Percentiles rank a stretch among this genome's conserved stretches.
Evolutionary conservation across 768 basidiomycete genomes (phyloP).

Genomic region (Boletus barrowsii): DNA sequence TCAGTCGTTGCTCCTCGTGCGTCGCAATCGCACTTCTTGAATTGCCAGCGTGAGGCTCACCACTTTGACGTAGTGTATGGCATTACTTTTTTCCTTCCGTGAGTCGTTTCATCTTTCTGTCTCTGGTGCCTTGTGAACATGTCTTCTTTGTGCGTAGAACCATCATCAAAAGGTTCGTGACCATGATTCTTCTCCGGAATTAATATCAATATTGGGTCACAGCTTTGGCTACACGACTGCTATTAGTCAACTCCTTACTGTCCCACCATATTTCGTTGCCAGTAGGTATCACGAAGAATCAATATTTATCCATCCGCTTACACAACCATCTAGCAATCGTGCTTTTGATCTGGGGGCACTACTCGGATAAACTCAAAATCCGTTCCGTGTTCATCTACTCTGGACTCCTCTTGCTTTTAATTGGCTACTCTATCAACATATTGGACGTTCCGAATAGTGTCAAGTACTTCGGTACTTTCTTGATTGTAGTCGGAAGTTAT

Average conservation of each 20-base stretch:
- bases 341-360: constrained; percentile 50
- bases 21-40: constrained; percentile 21
- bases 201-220: constrained; percentile 1
- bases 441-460: constrained; percentile 47
- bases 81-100: constrained; percentile 70
- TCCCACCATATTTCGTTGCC: constrained; percentile 64
- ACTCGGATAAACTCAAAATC: constrained; percentile 53
- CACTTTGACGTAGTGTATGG: constrained; percentile 50
- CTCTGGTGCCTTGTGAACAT: not conserved
- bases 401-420: constrained; percentile 46
- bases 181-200: not conserved
- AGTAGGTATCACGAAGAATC: constrained; percentile 39
- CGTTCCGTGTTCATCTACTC: constrained; percentile 59
- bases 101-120: constrained; percentile 26
- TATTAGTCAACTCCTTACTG: constrained; percentile 61
- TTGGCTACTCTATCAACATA: constrained; percentile 66
- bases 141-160: constrained; percentile 36
- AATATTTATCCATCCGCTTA: not conserved
- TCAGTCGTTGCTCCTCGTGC: constrained; percentile 56
- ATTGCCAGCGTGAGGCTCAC: not conserved
- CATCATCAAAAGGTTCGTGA: constrained; percentile 49
- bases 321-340: constrained; percentile 41
- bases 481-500: constrained; percentile 60
- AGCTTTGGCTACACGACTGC: constrained; percentile 60
- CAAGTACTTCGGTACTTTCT: constrained; percentile 74